Base-by-base conservation (phyloP, 2,329 filamentous ascomycete species). In the Neonectria sp. region DNA sequence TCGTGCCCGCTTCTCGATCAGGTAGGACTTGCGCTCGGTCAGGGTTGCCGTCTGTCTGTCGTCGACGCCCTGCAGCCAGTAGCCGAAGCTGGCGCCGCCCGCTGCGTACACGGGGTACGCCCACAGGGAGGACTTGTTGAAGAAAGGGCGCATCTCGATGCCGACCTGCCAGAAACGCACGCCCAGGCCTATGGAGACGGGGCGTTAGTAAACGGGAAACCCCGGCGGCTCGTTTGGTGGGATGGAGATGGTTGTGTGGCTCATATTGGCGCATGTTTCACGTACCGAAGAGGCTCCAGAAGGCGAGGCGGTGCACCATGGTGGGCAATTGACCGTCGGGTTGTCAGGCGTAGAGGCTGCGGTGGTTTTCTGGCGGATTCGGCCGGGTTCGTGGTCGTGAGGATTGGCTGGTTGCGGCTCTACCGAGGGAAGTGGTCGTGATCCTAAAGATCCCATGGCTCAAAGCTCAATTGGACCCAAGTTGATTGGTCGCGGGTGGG, bases 71-170 rank as follows among this genome's bases (percentile, higher is more conserved):
- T 95, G 91, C 75, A 99, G 86, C 95, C 95, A 99, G 88, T 98
- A 98, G 75, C 96, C 96, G 84, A 98, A 98, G 83, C 92, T 94
- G 75, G 92, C 95, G 76, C 95, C 95, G 71, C 94, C 90, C 75
- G 89, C 89, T 66, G 91, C 95, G 83, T 96, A 99, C 75, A 95
- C 84, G 62, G 96, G 96, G 86, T 97, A 99, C 58, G 91, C 94
- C 93, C 94, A 97, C 78, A 97, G 90, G 62, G 92, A 93, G 80
- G 92, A 88, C 78, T 88, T 90, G 84, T 92, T 91, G 88, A 98
- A 94, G 82, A 98, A 92, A 59, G 95, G 96, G 70, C 95, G 94
- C 95, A 97, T 97, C 86, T 99, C 95, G 81, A 99, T 96, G 79
- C 95, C 96, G 81, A 99, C 92, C 84, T 98, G 96, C 94, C 95